Percentiles rank a stretch among this genome's conserved stretches.
These are phyloP conservation scores for Fraxinus angustifolia DNA, from an alignment of 305 asterid genomes.

Conservation along the genomic window DNA sequence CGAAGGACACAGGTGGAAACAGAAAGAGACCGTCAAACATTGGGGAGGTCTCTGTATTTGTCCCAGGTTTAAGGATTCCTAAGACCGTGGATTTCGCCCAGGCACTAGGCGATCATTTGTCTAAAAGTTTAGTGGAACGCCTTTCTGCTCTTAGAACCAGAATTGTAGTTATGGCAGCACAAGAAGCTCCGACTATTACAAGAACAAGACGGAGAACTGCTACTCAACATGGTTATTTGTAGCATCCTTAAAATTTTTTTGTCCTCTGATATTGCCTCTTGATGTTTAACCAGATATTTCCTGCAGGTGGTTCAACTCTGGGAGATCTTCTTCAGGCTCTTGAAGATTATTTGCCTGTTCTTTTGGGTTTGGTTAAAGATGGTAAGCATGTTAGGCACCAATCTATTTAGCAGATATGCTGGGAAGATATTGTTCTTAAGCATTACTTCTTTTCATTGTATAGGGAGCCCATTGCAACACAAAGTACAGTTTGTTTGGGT, in stretches of 20 bases:
- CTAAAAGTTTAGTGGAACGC: conserved; percentile 69
- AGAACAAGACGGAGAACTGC: conserved; percentile 81
- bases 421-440: conserved; percentile 20
- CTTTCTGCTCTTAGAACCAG: conserved; percentile 94
- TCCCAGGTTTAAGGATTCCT: conserved; percentile 90
- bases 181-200: conserved; percentile 91
- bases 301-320: conserved; percentile 84
- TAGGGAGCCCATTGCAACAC: conserved; percentile 91
- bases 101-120: conserved; percentile 54
- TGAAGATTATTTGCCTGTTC: conserved; percentile 91
- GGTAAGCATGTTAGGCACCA: conserved; percentile 43
- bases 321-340: conserved; percentile 93
- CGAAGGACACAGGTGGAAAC: conserved; percentile 59
- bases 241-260: conserved; percentile 10
- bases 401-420: conserved; percentile 11
- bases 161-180: conserved; percentile 90
- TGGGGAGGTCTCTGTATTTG: conserved; percentile 85
- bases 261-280: conserved; percentile 24
- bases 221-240: conserved; percentile 84
- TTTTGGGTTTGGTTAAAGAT: conserved; percentile 89
- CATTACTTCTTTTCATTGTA: conserved; percentile 25
- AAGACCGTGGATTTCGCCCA: conserved; percentile 72
- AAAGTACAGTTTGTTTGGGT: conserved; percentile 89
- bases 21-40: conserved; percentile 86
- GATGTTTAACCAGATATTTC: conserved; percentile 43